Evolutionary conservation across 148 eudicot species (phyloP).

Genomic region (Silene conica): DNA sequence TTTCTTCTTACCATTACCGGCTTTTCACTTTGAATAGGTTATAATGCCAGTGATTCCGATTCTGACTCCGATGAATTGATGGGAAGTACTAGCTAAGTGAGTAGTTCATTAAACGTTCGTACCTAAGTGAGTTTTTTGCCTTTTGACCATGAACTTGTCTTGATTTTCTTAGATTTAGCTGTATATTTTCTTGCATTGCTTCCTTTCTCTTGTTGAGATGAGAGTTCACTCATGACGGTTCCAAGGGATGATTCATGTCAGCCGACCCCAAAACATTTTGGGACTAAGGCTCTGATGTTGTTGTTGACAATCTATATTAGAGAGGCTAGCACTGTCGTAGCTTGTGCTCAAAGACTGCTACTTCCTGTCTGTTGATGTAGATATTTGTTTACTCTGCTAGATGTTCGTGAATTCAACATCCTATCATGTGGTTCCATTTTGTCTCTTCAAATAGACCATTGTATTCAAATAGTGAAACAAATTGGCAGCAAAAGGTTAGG

Average conservation of each 20-base stretch:
- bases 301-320: not conserved
- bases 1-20: slow-evolving; percentile 7
- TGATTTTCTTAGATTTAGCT: not conserved
- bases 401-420: not conserved
- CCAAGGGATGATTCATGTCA: too few species aligned
- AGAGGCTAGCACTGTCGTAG: not conserved
- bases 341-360: not conserved
- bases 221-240: too few species aligned
- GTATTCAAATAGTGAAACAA: not conserved
- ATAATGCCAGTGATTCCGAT: slow-evolving; percentile 95
- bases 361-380: slow-evolving; percentile 1
- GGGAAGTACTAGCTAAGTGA: slow-evolving; percentile 31
- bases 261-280: too few species aligned
- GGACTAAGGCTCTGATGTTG: too few species aligned
- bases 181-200: not conserved
- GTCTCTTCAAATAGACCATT: not conserved
- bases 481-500: not conserved
- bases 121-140: slow-evolving; percentile 22
- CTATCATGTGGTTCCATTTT: slow-evolving; percentile 2
- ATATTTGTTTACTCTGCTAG: not conserved
- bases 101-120: slow-evolving; percentile 14
- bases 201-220: not conserved
- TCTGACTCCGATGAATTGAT: slow-evolving; percentile 71
- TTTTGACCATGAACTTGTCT: not conserved
- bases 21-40: slow-evolving; percentile 43